These are phyloP conservation scores for Tremellales sp. DNA, from an alignment of 1,284 basidiomycete genomes.

Conservation along the genomic window DNA sequence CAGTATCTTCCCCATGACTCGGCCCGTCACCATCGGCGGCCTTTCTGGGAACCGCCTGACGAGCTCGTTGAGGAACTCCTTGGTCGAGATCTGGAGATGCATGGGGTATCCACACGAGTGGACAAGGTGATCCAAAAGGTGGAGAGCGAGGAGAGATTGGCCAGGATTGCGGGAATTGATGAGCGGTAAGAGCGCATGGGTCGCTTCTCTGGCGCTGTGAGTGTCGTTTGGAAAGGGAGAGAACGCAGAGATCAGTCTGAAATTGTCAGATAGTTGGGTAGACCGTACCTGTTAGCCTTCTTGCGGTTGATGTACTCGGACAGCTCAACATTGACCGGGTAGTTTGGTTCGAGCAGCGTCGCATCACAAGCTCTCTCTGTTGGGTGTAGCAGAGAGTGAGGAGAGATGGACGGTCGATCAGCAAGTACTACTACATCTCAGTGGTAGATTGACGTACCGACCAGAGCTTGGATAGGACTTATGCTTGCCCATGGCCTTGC, in stretches of 20 bases:
- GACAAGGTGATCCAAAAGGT: constrained; percentile 85
- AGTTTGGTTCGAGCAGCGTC: constrained; percentile 79
- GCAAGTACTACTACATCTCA: too few species aligned
- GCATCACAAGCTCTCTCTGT: constrained; percentile 80
- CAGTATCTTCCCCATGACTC: constrained; percentile 90
- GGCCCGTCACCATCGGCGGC: constrained; percentile 88
- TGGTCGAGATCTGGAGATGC: constrained; percentile 96
- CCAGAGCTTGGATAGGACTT: constrained; percentile 43
- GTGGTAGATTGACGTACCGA: constrained; percentile 32
- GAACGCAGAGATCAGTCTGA: neutral
- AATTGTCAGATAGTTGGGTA: too few species aligned
- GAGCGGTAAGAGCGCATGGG: constrained; percentile 53
- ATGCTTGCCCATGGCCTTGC: constrained; percentile 38
- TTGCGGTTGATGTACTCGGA: constrained; percentile 90
- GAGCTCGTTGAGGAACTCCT: constrained; percentile 98
- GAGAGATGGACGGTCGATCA: too few species aligned
- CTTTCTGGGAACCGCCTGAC: constrained; percentile 96
- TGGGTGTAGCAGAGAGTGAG: neutral
- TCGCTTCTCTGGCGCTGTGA: constrained; percentile 35
- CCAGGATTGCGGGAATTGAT: constrained; percentile 47
- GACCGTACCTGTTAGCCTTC: constrained; percentile 83
- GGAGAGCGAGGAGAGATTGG: constrained; percentile 38
- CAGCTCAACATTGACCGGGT: constrained; percentile 87
- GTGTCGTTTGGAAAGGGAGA: neutral
- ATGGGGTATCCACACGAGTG: constrained; percentile 95